These are phyloP conservation scores for Wallemia hederae DNA, from an alignment of 1,284 basidiomycete genomes.

Conservation along the genomic window DNA sequence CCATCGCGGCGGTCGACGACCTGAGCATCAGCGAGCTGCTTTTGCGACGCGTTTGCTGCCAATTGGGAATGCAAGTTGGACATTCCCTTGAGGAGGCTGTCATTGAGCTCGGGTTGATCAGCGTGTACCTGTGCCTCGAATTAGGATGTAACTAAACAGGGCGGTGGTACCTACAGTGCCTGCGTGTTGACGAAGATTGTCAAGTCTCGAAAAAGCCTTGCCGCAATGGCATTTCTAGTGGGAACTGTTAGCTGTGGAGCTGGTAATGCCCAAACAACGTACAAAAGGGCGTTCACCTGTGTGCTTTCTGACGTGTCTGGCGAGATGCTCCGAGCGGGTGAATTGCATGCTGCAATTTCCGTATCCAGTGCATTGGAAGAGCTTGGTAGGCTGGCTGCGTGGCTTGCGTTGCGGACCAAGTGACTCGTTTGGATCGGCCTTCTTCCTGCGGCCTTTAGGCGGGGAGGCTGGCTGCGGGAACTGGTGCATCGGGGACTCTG, in stretches of 20 bases:
- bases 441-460: background rate
- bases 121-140: conserved; percentile 1
- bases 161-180: conserved; percentile 33
- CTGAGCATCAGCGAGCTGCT: background rate
- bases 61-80: background rate
- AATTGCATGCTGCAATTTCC: conserved; percentile 92
- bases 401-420: background rate
- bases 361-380: conserved; percentile 79
- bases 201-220: conserved; percentile 80
- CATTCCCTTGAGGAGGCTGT: background rate
- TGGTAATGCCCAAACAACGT: background rate
- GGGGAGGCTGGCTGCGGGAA: background rate
- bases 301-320: conserved; percentile 89
- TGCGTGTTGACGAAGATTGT: conserved; percentile 85
- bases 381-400: conserved; percentile 32
- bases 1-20: background rate
- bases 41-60: background rate
- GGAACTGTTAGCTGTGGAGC: no score
- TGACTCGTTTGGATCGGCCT: background rate
- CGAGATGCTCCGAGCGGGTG: conserved; percentile 73
- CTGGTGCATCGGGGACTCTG: no score
- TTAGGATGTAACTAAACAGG: background rate
- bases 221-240: conserved; percentile 63
- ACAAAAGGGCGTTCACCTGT: conserved; percentile 77
- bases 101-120: background rate